phyloP scores from a whole-genome alignment of 805 yeast genomes.

The Candida nonsorbophila region DNA sequence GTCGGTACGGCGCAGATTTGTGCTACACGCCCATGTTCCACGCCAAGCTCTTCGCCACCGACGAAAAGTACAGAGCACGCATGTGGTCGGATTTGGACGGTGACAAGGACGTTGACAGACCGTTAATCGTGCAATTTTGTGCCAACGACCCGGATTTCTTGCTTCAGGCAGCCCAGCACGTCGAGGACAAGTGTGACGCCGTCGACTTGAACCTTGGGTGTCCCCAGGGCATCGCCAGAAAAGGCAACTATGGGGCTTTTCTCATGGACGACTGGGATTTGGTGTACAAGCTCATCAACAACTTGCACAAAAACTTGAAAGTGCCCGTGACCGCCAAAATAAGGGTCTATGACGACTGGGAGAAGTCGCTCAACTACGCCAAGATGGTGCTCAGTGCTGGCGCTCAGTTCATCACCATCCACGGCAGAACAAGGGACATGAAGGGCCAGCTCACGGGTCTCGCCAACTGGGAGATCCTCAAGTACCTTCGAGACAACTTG shows the following conservation, averaged over 20 bases:
- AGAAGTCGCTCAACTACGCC: conserved; percentile 82
- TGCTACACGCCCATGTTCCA: conserved; percentile 98
- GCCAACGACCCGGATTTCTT: conserved; percentile 91
- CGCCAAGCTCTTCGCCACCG: conserved; percentile 83
- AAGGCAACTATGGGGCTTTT: conserved; percentile 94
- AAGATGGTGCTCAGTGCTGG: conserved; percentile 87
- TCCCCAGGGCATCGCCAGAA: conserved; percentile 95
- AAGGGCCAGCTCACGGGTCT: conserved; percentile 95
- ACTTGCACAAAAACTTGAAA: conserved; percentile 65
- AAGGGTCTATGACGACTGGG: conserved; percentile 79
- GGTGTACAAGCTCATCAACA: conserved; percentile 64
- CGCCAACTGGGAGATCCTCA: conserved; percentile 86
- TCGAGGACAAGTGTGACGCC: conserved; percentile 86
- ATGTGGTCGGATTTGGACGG: conserved; percentile 78
- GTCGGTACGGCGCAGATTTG: conserved; percentile 86
- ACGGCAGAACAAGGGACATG: conserved; percentile 95
- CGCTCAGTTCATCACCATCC: conserved; percentile 91
- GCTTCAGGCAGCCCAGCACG: conserved; percentile 72
- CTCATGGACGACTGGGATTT: conserved; percentile 96
- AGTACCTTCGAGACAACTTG: conserved; percentile 70
- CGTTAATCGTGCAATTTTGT: conserved; percentile 90
- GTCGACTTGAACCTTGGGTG: conserved; percentile 95
- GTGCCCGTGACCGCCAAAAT: conserved; percentile 95
- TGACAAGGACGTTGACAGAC: conserved; percentile 61
- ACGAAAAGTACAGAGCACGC: conserved; percentile 70